Percentiles rank a stretch among this genome's conserved stretches.
These are phyloP conservation scores for Dactylellina parvicollis DNA, from an alignment of 2,329 filamentous ascomycete species.

Conservation along the genomic window DNA sequence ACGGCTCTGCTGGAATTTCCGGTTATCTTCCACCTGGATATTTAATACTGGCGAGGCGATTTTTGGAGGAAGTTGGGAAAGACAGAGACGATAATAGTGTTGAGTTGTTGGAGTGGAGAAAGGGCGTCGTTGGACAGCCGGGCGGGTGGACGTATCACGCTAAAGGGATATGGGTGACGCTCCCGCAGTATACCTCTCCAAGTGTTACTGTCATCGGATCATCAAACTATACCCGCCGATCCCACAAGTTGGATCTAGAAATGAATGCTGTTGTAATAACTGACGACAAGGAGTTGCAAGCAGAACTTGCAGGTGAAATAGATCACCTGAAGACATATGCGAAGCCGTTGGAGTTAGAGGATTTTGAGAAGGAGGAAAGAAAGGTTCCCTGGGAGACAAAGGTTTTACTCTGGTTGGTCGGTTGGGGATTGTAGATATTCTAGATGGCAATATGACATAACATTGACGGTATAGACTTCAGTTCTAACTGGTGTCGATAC, in stretches of 20 bases:
- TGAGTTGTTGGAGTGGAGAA: slow-evolving; percentile 84
- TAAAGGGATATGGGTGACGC: slow-evolving; percentile 90
- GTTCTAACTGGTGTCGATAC: too few species aligned
- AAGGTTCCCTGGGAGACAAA: slow-evolving; percentile 82
- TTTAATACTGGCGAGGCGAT: slow-evolving; percentile 83
- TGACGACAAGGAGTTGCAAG: slow-evolving; percentile 75
- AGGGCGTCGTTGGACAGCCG: slow-evolving; percentile 80
- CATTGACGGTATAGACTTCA: too few species aligned
- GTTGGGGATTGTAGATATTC: slow-evolving; percentile 37
- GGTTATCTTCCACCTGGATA: slow-evolving; percentile 92
- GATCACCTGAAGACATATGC: slow-evolving; percentile 81
- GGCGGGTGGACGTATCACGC: slow-evolving; percentile 98
- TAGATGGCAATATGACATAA: too few species aligned
- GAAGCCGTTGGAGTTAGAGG: slow-evolving; percentile 73
- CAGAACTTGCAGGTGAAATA: slow-evolving; percentile 80
- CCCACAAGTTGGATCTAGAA: slow-evolving; percentile 91
- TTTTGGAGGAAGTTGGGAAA: slow-evolving; percentile 73
- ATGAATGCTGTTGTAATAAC: slow-evolving; percentile 88
- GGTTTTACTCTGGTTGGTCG: slow-evolving; percentile 56
- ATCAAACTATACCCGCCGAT: slow-evolving; percentile 94
- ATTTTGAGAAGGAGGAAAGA: slow-evolving; percentile 82
- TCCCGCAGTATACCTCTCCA: slow-evolving; percentile 73
- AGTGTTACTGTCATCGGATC: slow-evolving; percentile 86
- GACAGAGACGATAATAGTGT: slow-evolving; percentile 70
- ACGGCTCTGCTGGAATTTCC: slow-evolving; percentile 83